Evolutionary conservation across 2,329 filamentous ascomycete genomes (phyloP).

Genomic region (Aspergillus viridinutans): DNA sequence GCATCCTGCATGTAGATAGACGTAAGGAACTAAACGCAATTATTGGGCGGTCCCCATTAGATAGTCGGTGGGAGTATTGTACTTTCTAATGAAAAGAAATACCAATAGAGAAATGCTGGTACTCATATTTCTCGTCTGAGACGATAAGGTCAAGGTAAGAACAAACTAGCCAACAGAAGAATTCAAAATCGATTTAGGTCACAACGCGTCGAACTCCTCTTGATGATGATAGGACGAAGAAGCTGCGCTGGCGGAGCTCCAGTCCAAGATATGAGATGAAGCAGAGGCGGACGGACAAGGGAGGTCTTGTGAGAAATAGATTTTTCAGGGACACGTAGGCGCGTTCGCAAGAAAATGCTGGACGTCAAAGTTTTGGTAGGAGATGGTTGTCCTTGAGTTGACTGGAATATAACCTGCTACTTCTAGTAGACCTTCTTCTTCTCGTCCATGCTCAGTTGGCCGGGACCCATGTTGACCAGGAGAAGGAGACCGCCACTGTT

Average conservation of each 20-base stretch:
- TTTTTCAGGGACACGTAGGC: neutral
- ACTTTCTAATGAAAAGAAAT: too few species aligned
- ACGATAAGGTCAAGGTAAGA: neutral
- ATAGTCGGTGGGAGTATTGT: neutral
- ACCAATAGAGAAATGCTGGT: neutral
- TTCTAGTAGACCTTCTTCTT: conserved; percentile 99
- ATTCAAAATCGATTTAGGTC: neutral
- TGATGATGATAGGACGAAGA: neutral
- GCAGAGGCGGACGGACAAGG: neutral
- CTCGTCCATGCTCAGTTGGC: conserved; percentile 97
- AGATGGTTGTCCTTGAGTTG: conserved; percentile 3
- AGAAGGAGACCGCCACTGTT: conserved; percentile 79
- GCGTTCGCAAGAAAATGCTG: neutral
- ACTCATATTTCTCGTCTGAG: neutral
- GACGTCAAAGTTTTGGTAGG: neutral
- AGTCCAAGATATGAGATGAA: neutral
- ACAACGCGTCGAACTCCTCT: neutral
- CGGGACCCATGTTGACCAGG: conserved; percentile 96
- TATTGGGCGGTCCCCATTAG: too few species aligned
- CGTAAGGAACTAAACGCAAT: neutral
- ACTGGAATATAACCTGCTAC: neutral
- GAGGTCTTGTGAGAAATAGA: neutral
- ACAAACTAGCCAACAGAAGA: neutral
- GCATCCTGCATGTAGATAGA: neutral
- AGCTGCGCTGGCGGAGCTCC: neutral